phyloP scores from a whole-genome alignment of 208 protist species.

The Angomonas desouzai region DNA sequence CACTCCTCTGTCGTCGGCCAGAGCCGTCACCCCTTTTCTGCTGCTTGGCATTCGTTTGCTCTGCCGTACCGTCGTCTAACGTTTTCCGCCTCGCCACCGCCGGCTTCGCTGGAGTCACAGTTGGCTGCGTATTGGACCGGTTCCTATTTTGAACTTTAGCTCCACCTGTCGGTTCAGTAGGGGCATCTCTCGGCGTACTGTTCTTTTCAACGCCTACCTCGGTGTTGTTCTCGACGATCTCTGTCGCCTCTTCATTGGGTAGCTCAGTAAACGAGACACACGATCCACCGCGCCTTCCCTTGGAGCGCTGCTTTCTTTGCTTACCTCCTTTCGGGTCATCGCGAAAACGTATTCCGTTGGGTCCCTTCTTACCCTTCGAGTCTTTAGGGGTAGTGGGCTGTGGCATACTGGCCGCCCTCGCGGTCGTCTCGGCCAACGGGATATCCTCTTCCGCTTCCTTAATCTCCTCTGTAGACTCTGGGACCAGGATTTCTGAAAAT shows the following conservation, averaged over 20 bases:
- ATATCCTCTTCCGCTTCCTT: slow-evolving; percentile 2
- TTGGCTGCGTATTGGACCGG: not conserved
- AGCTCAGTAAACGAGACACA: slow-evolving; percentile 33
- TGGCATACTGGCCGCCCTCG: not conserved
- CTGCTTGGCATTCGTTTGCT: not conserved
- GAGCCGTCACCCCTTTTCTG: not conserved
- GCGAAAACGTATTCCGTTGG: slow-evolving; percentile 6
- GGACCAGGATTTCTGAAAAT: slow-evolving; percentile 1
- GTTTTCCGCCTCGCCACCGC: not conserved
- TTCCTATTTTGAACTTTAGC: not conserved
- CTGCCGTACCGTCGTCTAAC: not conserved
- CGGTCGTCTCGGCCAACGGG: not conserved
- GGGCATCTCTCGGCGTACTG: not conserved
- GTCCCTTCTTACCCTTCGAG: not conserved
- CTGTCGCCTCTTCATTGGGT: slow-evolving; percentile 19
- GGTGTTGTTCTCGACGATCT: slow-evolving; percentile 28
- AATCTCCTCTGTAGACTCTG: not conserved
- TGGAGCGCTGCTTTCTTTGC: slow-evolving; percentile 19
- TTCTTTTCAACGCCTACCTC: slow-evolving; percentile 10
- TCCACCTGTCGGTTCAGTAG: not conserved
- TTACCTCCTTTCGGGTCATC: not conserved
- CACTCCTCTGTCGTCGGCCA: not conserved
- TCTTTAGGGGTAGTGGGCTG: not conserved
- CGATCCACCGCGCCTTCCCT: slow-evolving; percentile 10
- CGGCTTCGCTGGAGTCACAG: not conserved